These are phyloP conservation scores for Epichloe bromicola DNA, from an alignment of 2,329 filamentous ascomycete genomes.

Conservation along the genomic window DNA sequence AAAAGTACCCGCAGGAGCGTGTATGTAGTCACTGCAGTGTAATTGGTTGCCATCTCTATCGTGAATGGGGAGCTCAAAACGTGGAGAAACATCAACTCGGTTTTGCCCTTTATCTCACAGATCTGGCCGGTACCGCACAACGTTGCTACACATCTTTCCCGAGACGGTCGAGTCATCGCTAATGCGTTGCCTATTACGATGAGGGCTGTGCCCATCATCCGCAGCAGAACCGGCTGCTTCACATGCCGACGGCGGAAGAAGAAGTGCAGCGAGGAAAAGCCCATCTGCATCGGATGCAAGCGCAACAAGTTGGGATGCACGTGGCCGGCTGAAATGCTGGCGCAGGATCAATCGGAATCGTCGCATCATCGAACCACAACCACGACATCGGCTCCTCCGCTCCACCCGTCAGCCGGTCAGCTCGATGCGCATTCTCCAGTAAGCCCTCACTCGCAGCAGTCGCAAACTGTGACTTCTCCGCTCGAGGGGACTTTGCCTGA, in stretches of 20 bases:
- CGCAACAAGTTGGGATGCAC: slow-evolving; percentile 39
- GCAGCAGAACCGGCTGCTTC: slow-evolving; percentile 29
- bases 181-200: slow-evolving; percentile 7
- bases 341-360: neutral
- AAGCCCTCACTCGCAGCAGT: neutral
- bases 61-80: no score
- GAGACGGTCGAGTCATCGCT: neutral
- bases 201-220: slow-evolving; percentile 22
- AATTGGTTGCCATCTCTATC: no score
- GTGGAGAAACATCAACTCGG: no score
- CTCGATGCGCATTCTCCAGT: no score
- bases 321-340: slow-evolving; percentile 24
- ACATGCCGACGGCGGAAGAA: slow-evolving; percentile 40
- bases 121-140: no score
- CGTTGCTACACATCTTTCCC: no score
- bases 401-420: neutral
- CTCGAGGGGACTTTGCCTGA: neutral
- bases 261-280: slow-evolving; percentile 39
- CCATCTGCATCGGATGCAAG: slow-evolving; percentile 39
- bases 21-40: no score
- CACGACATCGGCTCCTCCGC: neutral
- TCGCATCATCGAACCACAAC: neutral
- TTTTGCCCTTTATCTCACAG: no score
- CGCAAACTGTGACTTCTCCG: neutral
- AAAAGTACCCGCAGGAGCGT: no score